These are phyloP conservation scores for Rubroboletus satanas DNA, from an alignment of 768 basidiomycete genomes.

Conservation along the genomic window DNA sequence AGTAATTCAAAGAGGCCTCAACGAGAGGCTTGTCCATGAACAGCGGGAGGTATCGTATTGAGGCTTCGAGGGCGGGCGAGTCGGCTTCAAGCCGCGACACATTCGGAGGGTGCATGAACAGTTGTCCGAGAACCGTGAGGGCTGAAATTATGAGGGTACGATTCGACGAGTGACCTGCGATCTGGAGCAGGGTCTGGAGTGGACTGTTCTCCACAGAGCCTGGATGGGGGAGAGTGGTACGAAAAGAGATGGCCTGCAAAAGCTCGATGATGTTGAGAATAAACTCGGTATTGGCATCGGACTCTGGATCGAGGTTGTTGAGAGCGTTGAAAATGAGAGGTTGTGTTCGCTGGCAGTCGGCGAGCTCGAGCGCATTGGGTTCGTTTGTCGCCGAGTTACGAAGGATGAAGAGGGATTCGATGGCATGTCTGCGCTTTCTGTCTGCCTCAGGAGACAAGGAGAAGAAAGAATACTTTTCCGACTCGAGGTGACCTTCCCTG, in stretches of 20 bases:
- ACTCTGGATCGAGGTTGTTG: slow-evolving; percentile 52
- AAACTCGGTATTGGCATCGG: slow-evolving; percentile 71
- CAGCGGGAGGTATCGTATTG: slow-evolving; percentile 71
- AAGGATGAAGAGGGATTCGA: slow-evolving; percentile 80
- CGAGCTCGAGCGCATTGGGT: slow-evolving; percentile 59
- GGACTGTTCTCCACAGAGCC: slow-evolving; percentile 44
- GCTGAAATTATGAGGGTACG: slow-evolving; percentile 71
- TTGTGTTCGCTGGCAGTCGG: slow-evolving; percentile 55
- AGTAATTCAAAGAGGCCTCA: slow-evolving; percentile 68
- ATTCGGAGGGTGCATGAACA: slow-evolving; percentile 64
- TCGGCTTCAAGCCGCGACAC: slow-evolving; percentile 46
- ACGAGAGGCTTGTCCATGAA: slow-evolving; percentile 65
- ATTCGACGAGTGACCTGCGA: slow-evolving; percentile 59
- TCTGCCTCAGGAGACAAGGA: slow-evolving; percentile 48
- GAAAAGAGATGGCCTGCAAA: slow-evolving; percentile 56
- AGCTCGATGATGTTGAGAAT: slow-evolving; percentile 69
- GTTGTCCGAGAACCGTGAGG: slow-evolving; percentile 53
- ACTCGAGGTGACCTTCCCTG: slow-evolving; percentile 51
- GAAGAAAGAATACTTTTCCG: slow-evolving; percentile 49
- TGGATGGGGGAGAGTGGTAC: slow-evolving; percentile 38
- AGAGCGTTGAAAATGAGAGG: slow-evolving; percentile 65
- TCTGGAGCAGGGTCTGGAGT: slow-evolving; percentile 50
- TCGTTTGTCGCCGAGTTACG: slow-evolving; percentile 80
- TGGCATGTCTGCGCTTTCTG: slow-evolving; percentile 66
- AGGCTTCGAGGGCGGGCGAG: slow-evolving; percentile 58